Percentiles rank a stretch among this genome's conserved stretches.
These are phyloP conservation scores for Leishmania mexicana DNA, from an alignment of 208 protist genomes.

Conservation along the genomic window DNA sequence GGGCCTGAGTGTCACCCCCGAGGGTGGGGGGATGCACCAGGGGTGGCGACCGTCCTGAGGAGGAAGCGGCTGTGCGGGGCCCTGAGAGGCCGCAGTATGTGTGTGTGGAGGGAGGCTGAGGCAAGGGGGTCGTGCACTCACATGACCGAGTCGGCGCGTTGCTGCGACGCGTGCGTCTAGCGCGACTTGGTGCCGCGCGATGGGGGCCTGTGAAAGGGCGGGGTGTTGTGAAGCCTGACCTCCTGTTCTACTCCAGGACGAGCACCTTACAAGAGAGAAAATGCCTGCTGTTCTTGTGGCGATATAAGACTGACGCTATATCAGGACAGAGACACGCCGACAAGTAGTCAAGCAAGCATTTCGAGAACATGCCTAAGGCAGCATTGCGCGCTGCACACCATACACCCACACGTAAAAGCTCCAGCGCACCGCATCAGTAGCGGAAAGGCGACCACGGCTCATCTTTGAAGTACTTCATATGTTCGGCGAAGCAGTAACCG, in stretches of 20 bases:
- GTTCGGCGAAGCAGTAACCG: slow-evolving; percentile 72
- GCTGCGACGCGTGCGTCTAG: neutral
- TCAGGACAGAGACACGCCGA: neutral
- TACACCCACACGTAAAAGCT: neutral
- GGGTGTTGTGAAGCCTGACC: neutral
- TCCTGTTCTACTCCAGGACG: neutral
- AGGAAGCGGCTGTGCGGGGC: neutral
- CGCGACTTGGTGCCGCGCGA: neutral
- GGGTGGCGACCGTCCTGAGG: neutral
- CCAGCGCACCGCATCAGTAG: slow-evolving; percentile 8
- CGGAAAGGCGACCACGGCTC: slow-evolving; percentile 81
- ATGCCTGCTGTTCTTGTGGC: neutral
- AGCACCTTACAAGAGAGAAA: neutral
- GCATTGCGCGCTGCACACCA: neutral
- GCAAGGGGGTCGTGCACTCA: neutral
- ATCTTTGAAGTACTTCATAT: slow-evolving; percentile 87
- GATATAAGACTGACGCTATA: neutral
- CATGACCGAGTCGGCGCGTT: neutral
- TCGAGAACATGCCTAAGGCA: neutral
- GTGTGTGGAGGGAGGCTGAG: neutral
- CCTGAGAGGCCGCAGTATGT: neutral
- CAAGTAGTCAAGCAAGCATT: neutral
- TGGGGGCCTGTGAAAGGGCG: neutral
- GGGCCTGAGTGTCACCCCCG: neutral
- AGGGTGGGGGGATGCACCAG: neutral